phyloP scores from a whole-genome alignment of 805 yeast genomes.

The Ogataea chonburiensis region DNA sequence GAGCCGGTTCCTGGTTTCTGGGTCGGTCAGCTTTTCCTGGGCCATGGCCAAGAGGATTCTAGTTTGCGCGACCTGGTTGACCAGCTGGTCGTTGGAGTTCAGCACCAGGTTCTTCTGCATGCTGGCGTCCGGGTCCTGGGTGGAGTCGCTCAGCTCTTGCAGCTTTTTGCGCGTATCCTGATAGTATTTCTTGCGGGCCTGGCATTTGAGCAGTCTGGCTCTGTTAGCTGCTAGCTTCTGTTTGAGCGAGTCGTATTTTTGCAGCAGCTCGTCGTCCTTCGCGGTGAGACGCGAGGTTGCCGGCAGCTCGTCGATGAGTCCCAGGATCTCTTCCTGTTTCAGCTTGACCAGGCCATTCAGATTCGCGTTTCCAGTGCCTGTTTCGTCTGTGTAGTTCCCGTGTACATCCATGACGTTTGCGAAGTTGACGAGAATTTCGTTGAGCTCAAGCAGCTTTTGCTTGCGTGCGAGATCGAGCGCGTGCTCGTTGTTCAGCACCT shows the following conservation, averaged over 20 bases:
- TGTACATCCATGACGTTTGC: conserved; percentile 25
- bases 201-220: conserved; percentile 13
- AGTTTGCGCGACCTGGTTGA: conserved; percentile 23
- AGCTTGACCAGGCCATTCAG: conserved; percentile 26
- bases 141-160: conserved; percentile 10
- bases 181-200: conserved; percentile 22
- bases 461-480: conserved; percentile 13
- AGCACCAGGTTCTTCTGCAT: conserved; percentile 25
- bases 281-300: conserved; percentile 21
- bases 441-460: conserved; percentile 27
- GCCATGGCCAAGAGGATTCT: conserved; percentile 20
- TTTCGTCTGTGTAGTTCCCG: conserved; percentile 21
- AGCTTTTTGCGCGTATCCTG: conserved; percentile 15
- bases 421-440: conserved; percentile 29
- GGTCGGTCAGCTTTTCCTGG: conserved; percentile 15
- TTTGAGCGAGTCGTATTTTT: conserved; percentile 24
- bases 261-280: conserved; percentile 23
- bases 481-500: conserved; percentile 29
- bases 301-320: conserved; percentile 33
- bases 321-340: conserved; percentile 25
- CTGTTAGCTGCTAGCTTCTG: conserved; percentile 19
- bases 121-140: conserved; percentile 10
- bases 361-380: conserved; percentile 17
- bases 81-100: conserved; percentile 24
- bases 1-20: conserved; percentile 3